Conservation (phyloP, 352 stramenopile species). For the Thalassiosira delicatula region DNA sequence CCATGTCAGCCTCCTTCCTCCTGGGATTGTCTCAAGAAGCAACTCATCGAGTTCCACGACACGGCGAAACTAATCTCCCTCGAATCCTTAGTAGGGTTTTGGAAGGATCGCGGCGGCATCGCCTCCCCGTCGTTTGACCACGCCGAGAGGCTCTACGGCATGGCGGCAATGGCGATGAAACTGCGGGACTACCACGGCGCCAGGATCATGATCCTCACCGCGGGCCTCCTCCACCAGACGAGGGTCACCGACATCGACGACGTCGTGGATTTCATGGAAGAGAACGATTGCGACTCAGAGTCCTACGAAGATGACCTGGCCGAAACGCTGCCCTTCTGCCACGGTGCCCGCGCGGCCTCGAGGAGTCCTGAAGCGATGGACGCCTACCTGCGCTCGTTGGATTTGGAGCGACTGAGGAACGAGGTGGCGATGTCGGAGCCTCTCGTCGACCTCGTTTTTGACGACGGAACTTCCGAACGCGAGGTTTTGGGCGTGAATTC, state of each 20-base stretch:
- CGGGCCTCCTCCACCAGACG: not conserved
- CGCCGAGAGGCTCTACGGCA: not conserved
- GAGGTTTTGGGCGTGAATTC: not conserved
- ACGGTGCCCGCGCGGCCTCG: too few species aligned
- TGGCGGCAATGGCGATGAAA: not conserved
- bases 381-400: not conserved
- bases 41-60: not conserved
- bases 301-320: not conserved
- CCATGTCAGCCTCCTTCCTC: not conserved
- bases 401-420: not conserved
- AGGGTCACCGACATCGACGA: not conserved
- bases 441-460: not conserved
- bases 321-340: not conserved
- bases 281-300: not conserved
- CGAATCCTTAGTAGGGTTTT: not conserved
- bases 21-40: not conserved
- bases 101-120: not conserved
- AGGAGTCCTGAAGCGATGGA: not conserved
- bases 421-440: not conserved
- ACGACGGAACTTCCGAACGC: not conserved
- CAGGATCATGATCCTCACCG: not conserved
- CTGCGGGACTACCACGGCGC: not conserved
- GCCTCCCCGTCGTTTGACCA: not conserved
- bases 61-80: not conserved
- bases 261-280: not conserved